These are phyloP conservation scores for Saturnispora saitoi DNA, from an alignment of 805 yeast species.

Conservation along the genomic window DNA sequence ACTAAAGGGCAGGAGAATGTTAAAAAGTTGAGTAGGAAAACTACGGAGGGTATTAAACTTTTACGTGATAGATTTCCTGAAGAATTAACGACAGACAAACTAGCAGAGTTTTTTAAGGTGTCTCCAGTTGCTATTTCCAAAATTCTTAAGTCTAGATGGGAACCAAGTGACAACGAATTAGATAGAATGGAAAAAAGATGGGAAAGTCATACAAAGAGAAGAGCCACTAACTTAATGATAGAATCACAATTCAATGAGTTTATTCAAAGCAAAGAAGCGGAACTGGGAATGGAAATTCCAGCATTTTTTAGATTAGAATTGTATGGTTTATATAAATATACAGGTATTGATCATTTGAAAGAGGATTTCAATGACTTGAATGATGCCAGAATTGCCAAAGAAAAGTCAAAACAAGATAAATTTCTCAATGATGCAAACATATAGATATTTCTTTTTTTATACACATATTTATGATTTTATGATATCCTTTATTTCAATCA, in stretches of 20 bases:
- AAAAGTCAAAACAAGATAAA: constrained; percentile 12
- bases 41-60: constrained; percentile 55
- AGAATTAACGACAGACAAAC: constrained; percentile 42
- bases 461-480: background rate
- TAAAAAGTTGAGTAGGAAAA: constrained; percentile 60
- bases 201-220: constrained; percentile 37
- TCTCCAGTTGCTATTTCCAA: constrained; percentile 81
- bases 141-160: constrained; percentile 71
- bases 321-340: constrained; percentile 16
- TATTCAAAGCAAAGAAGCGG: constrained; percentile 23
- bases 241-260: constrained; percentile 23
- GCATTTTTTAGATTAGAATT: constrained; percentile 23
- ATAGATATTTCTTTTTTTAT: constrained; percentile 7
- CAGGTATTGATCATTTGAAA: constrained; percentile 20
- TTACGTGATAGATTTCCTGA: constrained; percentile 52
- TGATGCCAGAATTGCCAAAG: constrained; percentile 17
- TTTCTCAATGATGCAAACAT: constrained; percentile 3
- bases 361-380: constrained; percentile 20
- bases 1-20: constrained; percentile 31
- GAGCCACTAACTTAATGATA: constrained; percentile 17
- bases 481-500: constrained; percentile 14
- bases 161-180: constrained; percentile 50
- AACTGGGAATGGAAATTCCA: constrained; percentile 25
- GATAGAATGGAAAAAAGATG: constrained; percentile 42
- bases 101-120: constrained; percentile 56